A percentile compares a stretch with the other conserved stretches of the same genome.
These are phyloP conservation scores for Juglanconis juglandina DNA, from an alignment of 2,329 filamentous ascomycete genomes.

Conservation along the genomic window DNA sequence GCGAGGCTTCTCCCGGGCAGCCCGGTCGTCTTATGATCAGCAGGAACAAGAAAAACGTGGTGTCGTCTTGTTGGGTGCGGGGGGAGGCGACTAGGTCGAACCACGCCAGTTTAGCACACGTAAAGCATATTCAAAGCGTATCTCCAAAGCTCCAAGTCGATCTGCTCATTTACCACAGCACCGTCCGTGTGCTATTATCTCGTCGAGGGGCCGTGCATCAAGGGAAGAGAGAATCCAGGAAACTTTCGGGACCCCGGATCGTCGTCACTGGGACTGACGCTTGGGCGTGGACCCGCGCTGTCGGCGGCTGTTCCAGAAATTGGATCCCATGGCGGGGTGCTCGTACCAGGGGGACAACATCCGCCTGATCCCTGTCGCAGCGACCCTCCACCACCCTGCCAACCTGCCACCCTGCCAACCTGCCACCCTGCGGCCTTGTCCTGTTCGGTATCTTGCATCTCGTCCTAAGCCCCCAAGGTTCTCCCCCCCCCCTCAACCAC, in stretches of 20 bases:
- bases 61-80: neutral
- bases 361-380: too few species aligned
- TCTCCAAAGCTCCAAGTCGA: too few species aligned
- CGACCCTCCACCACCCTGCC: neutral
- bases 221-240: conserved; percentile 2
- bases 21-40: neutral
- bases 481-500: neutral
- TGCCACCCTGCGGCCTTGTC: neutral
- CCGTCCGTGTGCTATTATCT: too few species aligned
- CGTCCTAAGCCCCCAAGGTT: neutral
- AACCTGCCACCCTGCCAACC: neutral
- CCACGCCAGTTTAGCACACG: neutral
- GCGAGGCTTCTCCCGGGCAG: too few species aligned
- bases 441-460: neutral
- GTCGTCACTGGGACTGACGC: conserved; percentile 3
- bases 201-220: neutral
- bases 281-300: conserved; percentile 3
- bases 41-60: neutral
- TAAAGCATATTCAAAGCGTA: neutral
- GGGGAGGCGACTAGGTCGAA: too few species aligned
- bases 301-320: conserved; percentile 16
- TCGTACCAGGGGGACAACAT: too few species aligned
- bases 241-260: conserved; percentile 3
- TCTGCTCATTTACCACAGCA: too few species aligned
- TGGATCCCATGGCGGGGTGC: neutral